Evolutionary conservation across 2,329 filamentous ascomycete species (phyloP), one percentile per base, ranked within the genome.

Genomic region (Ascochyta clinopodiicola): DNA sequence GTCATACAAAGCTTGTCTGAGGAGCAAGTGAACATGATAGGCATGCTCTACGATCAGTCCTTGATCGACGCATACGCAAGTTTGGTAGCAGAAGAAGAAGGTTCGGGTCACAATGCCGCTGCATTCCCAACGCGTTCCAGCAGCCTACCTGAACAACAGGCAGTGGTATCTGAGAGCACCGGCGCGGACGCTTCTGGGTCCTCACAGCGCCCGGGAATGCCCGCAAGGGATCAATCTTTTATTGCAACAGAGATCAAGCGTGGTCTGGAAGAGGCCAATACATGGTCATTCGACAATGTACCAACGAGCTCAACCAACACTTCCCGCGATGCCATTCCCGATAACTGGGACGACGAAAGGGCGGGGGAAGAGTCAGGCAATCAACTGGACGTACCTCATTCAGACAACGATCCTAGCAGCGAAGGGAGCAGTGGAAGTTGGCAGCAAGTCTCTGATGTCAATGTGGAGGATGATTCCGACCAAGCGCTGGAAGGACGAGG

Each of bases 171-270:
- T 34, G 50, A 59, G 45, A 12, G 27, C 7, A 13, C 22, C 31
- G 52, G 47, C 21, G 39, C 53, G 7, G 63, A 60, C 25, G 57
- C 60, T 3, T 53, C 62, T 21, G 54, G 42, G 9, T 57, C 64
- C 29, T 62, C 46, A 5, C 67, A 67, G 21, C 64, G 80, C 64
- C 81, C 81, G 12, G 72, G 70, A n/a, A 79, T 83, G 77, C 80
- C 80, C 24, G 64, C 72, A 15, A 72, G 80, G 54, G 77, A 79
- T 46, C 73, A 70, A 15, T 77, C 78, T 3, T 81, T 76, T 31
- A 71, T 78, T 54, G 81, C 80, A 3, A 78, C 78, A 3, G 76
- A 79, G 44, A 80, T 83, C 37, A 78, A 77, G 45, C 76, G 80
- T 9, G 69, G 72, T 22, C 63, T 83, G 8, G 81, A 82, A 67